Evolutionary conservation across 768 basidiomycete species (phyloP).

Genomic region (Serpula lacrymans): DNA sequence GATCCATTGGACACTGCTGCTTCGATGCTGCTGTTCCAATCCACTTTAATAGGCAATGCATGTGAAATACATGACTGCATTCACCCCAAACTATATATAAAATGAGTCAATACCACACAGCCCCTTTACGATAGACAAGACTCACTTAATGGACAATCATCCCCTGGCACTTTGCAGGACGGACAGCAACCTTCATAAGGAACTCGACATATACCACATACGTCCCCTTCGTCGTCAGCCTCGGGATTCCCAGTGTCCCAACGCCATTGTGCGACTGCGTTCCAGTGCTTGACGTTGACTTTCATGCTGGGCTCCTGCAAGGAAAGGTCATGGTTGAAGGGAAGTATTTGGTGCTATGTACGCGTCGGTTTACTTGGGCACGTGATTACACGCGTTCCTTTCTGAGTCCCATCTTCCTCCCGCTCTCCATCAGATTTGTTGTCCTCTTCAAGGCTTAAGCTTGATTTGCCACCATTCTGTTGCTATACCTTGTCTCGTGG

Average conservation of each 20-base stretch:
- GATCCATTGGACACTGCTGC: constrained; percentile 98
- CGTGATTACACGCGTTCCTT: too few relatives aligned
- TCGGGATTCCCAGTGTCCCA: constrained; percentile 58
- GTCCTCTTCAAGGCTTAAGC: too few relatives aligned
- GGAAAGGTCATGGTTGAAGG: background rate
- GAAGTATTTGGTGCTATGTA: background rate
- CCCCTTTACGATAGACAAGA: constrained; percentile 11
- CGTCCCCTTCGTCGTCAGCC: constrained; percentile 51
- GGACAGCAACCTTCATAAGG: constrained; percentile 95
- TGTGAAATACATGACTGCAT: constrained; percentile 96
- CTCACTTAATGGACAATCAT: constrained; percentile 89
- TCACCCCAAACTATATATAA: constrained; percentile 86
- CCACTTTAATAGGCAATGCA: constrained; percentile 99
- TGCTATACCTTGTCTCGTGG: too few relatives aligned
- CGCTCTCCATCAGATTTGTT: too few relatives aligned
- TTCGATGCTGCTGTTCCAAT: constrained; percentile 86
- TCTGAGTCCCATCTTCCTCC: too few relatives aligned
- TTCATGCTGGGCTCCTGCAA: too few relatives aligned
- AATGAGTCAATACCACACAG: constrained; percentile 12
- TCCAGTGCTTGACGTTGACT: constrained; percentile 79
- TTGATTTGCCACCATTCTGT: too few relatives aligned
- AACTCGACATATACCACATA: constrained; percentile 87
- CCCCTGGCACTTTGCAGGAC: constrained; percentile 93
- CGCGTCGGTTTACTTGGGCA: too few relatives aligned
- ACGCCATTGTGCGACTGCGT: constrained; percentile 86